Percentiles rank a stretch among this genome's conserved stretches.
Conservation (phyloP, 129 eudicot species). For the Smallanthus sonchifolius region DNA sequence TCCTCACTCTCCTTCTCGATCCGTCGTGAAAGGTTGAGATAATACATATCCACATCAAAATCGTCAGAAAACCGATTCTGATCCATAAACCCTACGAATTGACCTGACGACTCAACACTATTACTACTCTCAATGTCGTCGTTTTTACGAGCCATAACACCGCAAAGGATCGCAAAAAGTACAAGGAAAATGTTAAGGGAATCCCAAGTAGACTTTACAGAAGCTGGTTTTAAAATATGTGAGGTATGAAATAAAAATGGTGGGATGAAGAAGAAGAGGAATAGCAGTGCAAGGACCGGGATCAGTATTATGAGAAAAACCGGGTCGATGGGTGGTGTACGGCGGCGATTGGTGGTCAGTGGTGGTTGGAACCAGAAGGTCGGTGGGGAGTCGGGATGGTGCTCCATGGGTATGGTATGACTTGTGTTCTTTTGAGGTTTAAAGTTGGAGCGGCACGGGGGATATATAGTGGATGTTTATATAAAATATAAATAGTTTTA, state of each 20-base stretch:
- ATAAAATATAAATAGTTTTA: background rate
- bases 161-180: constrained; percentile 69
- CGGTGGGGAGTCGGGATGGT: constrained; percentile 44
- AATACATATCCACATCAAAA: constrained; percentile 40
- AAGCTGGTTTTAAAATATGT: constrained; percentile 42
- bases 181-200: constrained; percentile 60
- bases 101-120: constrained; percentile 17
- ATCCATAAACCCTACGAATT: constrained; percentile 44
- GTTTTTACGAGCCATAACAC: constrained; percentile 56
- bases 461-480: constrained; percentile 13
- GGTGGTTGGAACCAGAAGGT: constrained; percentile 48
- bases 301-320: constrained; percentile 51
- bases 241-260: constrained; percentile 54
- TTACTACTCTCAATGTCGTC: constrained; percentile 36
- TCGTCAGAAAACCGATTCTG: constrained; percentile 58
- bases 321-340: constrained; percentile 44
- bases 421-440: background rate
- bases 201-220: constrained; percentile 63
- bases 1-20: constrained; percentile 15
- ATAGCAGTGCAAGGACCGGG: constrained; percentile 41
- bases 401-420: constrained; percentile 48
- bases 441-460: background rate
- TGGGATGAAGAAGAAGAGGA: constrained; percentile 44
- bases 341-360: constrained; percentile 36
- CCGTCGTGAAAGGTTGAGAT: constrained; percentile 2